These are phyloP conservation scores for Xylogone sp. DNA, from an alignment of 2,329 filamentous ascomycete genomes.

Conservation along the genomic window DNA sequence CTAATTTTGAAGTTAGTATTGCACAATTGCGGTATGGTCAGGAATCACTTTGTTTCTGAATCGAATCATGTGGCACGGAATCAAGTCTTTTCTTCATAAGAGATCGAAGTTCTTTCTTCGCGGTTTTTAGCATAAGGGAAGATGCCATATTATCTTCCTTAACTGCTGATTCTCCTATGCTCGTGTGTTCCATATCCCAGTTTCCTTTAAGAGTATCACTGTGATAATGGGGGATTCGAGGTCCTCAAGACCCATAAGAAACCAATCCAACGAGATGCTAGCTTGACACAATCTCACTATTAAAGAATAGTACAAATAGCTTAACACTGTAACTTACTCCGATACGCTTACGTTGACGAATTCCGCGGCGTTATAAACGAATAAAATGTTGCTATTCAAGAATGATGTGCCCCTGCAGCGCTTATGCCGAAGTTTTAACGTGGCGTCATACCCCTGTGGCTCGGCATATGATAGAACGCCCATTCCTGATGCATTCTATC, in stretches of 20 bases:
- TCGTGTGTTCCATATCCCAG: neutral
- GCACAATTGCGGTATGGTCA: neutral
- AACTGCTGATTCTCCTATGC: neutral
- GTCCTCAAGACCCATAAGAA: too few species aligned
- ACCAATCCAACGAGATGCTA: too few species aligned
- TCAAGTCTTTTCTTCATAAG: conserved; percentile 66
- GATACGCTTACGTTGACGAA: neutral
- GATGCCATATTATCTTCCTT: conserved; percentile 15
- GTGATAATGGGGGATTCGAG: too few species aligned
- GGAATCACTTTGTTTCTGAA: conserved; percentile 66
- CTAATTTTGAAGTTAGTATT: conserved; percentile 38
- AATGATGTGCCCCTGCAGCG: neutral
- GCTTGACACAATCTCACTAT: too few species aligned
- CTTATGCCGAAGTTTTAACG: neutral
- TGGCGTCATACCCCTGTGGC: neutral
- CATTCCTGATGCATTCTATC: neutral
- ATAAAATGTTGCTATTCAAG: neutral
- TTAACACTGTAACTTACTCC: too few species aligned
- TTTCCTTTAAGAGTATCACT: too few species aligned
- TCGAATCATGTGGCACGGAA: conserved; percentile 55
- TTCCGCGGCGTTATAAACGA: neutral
- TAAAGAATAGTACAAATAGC: too few species aligned
- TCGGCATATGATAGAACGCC: neutral
- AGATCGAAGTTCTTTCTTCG: conserved; percentile 73
- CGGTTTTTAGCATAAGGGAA: conserved; percentile 47